Percentiles rank a stretch among this genome's conserved stretches.
Conservation (phyloP, 805 yeast genomes). For the Wickerhamomyces hampshirensis region DNA sequence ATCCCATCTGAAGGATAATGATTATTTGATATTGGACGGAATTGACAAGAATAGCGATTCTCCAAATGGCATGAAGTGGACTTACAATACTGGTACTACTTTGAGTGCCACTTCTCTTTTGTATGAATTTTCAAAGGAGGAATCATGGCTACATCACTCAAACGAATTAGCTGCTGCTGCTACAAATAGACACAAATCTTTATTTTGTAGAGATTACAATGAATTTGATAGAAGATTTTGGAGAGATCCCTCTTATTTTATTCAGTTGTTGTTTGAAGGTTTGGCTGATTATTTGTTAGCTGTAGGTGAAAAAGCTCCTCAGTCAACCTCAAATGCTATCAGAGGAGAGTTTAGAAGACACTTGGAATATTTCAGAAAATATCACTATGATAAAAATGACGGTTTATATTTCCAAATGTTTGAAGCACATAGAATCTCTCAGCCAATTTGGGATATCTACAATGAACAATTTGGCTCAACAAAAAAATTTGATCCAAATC, state of each 20-base stretch:
- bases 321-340: slow-evolving; percentile 27
- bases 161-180: slow-evolving; percentile 46
- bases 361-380: slow-evolving; percentile 51
- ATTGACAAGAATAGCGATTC: slow-evolving; percentile 35
- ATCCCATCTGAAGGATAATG: slow-evolving; percentile 46
- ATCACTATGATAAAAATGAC: slow-evolving; percentile 51
- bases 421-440: slow-evolving; percentile 51
- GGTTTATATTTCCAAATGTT: slow-evolving; percentile 57
- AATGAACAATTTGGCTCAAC: slow-evolving; percentile 49
- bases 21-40: slow-evolving; percentile 59
- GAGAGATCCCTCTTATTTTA: slow-evolving; percentile 59
- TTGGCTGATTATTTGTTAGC: slow-evolving; percentile 57
- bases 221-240: slow-evolving; percentile 51
- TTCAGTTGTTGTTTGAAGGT: slow-evolving; percentile 62
- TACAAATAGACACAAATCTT: slow-evolving; percentile 47
- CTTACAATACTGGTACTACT: slow-evolving; percentile 66
- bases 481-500: slow-evolving; percentile 44
- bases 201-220: slow-evolving; percentile 55
- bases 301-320: slow-evolving; percentile 36
- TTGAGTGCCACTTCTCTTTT: slow-evolving; percentile 48
- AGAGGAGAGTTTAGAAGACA: slow-evolving; percentile 46
- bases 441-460: slow-evolving; percentile 46
- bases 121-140: slow-evolving; percentile 45
- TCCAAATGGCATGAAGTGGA: slow-evolving; percentile 51
- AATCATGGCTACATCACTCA: slow-evolving; percentile 38